phyloP scores from a whole-genome alignment of 2,329 filamentous ascomycete species.

The Rutstroemia sp. region DNA sequence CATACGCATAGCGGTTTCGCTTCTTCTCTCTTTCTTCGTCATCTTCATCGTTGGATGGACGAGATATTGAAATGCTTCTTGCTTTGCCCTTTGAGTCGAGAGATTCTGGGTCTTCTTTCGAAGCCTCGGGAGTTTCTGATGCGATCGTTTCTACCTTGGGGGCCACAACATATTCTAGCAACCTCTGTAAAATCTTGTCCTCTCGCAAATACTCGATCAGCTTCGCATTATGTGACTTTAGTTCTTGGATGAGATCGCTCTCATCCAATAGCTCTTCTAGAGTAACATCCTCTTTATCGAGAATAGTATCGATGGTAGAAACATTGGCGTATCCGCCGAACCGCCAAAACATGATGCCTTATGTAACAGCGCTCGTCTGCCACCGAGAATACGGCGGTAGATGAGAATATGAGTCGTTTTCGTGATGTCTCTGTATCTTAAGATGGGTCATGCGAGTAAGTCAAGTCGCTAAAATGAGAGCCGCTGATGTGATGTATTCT shows the following conservation, averaged over 20 bases:
- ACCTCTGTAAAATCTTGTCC: slow-evolving; percentile 71
- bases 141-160: slow-evolving; percentile 57
- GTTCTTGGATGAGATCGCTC: slow-evolving; percentile 90
- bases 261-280: slow-evolving; percentile 95
- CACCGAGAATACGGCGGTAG: slow-evolving; percentile 20
- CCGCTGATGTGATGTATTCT: slow-evolving; percentile 15
- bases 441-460: slow-evolving; percentile 27
- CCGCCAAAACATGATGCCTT: slow-evolving; percentile 92
- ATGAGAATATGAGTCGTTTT: slow-evolving; percentile 18
- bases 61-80: slow-evolving; percentile 45
- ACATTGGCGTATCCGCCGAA: slow-evolving; percentile 98
- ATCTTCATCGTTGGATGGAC: slow-evolving; percentile 40
- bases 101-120: slow-evolving; percentile 43
- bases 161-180: slow-evolving; percentile 87
- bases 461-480: slow-evolving; percentile 15
- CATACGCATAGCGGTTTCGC: slow-evolving; percentile 87
- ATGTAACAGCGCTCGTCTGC: slow-evolving; percentile 27
- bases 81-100: slow-evolving; percentile 41
- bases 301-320: slow-evolving; percentile 90
- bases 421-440: slow-evolving; percentile 15
- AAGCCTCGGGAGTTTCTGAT: slow-evolving; percentile 44
- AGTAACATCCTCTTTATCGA: slow-evolving; percentile 90
- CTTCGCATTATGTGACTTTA: slow-evolving; percentile 97
- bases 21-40: slow-evolving; percentile 81
- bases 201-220: slow-evolving; percentile 93